phyloP scores from a whole-genome alignment of 106 monocot species.

The Alisma plantagoaquatica region DNA sequence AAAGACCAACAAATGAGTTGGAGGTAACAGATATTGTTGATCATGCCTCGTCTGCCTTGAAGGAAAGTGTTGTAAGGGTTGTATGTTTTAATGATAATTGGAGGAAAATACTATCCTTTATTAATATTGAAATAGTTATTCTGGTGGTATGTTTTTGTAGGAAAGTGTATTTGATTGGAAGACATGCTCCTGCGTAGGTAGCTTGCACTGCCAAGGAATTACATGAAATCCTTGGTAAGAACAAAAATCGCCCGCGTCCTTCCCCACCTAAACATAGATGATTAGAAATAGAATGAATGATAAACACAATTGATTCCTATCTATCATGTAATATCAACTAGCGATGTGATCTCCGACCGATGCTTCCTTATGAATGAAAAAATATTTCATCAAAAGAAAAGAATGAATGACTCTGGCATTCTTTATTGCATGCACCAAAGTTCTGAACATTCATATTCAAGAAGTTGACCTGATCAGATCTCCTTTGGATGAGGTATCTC shows the following conservation, averaged over 20 bases:
- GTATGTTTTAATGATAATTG: background rate
- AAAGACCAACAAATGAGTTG: slow-evolving; percentile 48
- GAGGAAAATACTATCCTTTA: background rate
- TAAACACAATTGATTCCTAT: too few species aligned
- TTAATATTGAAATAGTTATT: background rate
- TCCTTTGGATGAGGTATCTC: slow-evolving; percentile 68
- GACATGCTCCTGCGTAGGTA: slow-evolving; percentile 91
- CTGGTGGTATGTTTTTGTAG: slow-evolving; percentile 18
- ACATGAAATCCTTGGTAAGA: slow-evolving; percentile 84
- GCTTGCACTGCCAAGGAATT: slow-evolving; percentile 97
- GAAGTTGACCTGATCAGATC: slow-evolving; percentile 52
- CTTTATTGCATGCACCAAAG: slow-evolving; percentile 53
- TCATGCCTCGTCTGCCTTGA: slow-evolving; percentile 60
- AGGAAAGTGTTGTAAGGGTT: slow-evolving; percentile 76
- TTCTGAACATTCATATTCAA: slow-evolving; percentile 50
- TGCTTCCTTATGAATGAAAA: too few species aligned
- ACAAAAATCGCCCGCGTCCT: background rate
- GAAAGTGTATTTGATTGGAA: slow-evolving; percentile 78
- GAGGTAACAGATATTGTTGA: slow-evolving; percentile 82
- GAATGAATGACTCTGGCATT: background rate
- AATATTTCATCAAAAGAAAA: background rate
- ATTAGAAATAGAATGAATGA: too few species aligned
- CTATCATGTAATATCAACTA: too few species aligned
- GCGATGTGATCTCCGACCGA: too few species aligned
- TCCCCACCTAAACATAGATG: background rate